phyloP scores from a whole-genome alignment of 257 asterid genomes.

The Nicotiana attenuata region DNA sequence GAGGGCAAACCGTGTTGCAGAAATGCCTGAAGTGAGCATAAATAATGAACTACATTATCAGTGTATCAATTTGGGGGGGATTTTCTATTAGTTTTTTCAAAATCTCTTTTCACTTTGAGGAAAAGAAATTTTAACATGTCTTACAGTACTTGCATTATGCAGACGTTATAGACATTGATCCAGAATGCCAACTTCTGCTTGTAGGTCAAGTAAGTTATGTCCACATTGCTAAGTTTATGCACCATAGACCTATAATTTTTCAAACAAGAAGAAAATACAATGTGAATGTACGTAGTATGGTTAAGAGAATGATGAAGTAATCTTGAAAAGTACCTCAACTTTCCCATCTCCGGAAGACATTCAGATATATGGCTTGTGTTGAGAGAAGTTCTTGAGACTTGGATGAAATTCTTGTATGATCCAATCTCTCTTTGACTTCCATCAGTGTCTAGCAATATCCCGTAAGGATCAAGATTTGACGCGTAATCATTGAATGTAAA shows the following conservation, averaged over 20 bases:
- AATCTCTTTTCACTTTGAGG: neutral
- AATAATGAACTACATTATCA: neutral
- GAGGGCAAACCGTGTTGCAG: conserved; percentile 79
- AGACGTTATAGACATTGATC: conserved; percentile 79
- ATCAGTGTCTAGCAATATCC: conserved; percentile 56
- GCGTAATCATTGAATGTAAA: conserved; percentile 39
- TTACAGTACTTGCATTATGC: conserved; percentile 81
- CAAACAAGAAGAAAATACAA: neutral
- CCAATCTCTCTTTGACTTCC: conserved; percentile 58
- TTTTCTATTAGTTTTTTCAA: neutral
- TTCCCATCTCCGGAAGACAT: conserved; percentile 62
- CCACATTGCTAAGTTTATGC: conserved; percentile 61
- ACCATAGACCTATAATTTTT: conserved; percentile 50
- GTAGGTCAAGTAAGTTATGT: conserved; percentile 56
- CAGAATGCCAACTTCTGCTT: conserved; percentile 94
- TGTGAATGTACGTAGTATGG: neutral
- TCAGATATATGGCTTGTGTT: conserved; percentile 52
- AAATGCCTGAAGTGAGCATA: conserved; percentile 49
- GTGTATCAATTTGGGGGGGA: neutral
- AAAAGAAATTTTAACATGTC: conserved; percentile 8
- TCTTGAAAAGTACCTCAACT: conserved; percentile 45
- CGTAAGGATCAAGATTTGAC: conserved; percentile 64
- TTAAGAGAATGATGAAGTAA: neutral
- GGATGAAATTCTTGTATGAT: conserved; percentile 69
- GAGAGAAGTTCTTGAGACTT: conserved; percentile 52